Conservation (phyloP, 371 early-diverging fungal genomes). For the Umbelopsis sp. region DNA sequence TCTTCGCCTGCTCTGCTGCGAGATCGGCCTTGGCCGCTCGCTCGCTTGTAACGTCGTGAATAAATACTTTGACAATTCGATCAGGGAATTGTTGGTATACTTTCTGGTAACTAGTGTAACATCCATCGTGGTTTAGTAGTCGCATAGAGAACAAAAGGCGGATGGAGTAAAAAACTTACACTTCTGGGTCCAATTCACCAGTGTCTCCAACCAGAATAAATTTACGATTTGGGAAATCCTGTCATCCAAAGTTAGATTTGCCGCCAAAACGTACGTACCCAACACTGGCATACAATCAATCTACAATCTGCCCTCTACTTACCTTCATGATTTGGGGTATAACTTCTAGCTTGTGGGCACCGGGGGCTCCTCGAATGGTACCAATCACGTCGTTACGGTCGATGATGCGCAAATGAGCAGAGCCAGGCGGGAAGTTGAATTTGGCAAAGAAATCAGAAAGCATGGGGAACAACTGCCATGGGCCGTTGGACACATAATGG, state of each 20-base stretch:
- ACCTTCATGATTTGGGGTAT: slow-evolving; percentile 39
- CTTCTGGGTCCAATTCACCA: slow-evolving; percentile 73
- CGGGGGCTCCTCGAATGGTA: slow-evolving; percentile 34
- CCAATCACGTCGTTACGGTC: slow-evolving; percentile 32
- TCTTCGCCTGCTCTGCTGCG: slow-evolving; percentile 1
- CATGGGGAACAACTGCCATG: slow-evolving; percentile 55
- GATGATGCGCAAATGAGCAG: slow-evolving; percentile 45
- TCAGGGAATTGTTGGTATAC: slow-evolving; percentile 52
- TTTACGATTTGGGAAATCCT: slow-evolving; percentile 62
- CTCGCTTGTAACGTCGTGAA: slow-evolving; percentile 63
- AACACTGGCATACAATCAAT: background rate
- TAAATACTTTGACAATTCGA: slow-evolving; percentile 67
- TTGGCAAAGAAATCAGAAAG: slow-evolving; percentile 36
- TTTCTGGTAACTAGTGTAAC: slow-evolving; percentile 40
- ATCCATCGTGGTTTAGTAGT: too few species aligned
- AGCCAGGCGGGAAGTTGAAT: slow-evolving; percentile 46
- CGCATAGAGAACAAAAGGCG: background rate
- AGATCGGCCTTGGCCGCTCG: slow-evolving; percentile 40
- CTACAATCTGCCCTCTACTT: background rate
- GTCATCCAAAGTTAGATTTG: too few species aligned
- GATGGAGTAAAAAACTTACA: slow-evolving; percentile 28
- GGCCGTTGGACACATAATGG: slow-evolving; percentile 56
- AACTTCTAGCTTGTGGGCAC: slow-evolving; percentile 42
- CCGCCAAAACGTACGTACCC: background rate
- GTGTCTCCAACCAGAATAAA: slow-evolving; percentile 74